Percentiles rank a stretch among this genome's conserved stretches.
These are phyloP conservation scores for Cryptosporidium tyzzeri DNA, from an alignment of 169 alveolate genomes.

Conservation along the genomic window DNA sequence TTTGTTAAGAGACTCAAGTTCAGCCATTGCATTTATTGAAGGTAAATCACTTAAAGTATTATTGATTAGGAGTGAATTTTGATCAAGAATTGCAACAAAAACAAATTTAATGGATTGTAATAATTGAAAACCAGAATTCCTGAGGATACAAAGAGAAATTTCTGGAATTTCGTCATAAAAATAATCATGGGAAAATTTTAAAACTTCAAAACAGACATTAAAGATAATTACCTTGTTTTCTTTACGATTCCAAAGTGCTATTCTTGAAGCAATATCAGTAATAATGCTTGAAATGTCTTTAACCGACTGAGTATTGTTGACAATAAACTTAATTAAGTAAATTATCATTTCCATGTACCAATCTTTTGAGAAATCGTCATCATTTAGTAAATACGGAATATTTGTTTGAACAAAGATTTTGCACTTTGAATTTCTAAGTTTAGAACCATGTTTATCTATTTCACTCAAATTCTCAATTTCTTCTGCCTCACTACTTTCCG, in stretches of 20 bases:
- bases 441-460: background rate
- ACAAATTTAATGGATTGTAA: conserved; percentile 62
- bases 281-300: conserved; percentile 55
- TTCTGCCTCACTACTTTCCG: conserved; percentile 58
- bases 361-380: conserved; percentile 21
- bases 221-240: conserved; percentile 24
- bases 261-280: conserved; percentile 68
- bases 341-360: conserved; percentile 52
- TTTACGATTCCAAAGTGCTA: conserved; percentile 32
- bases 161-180: conserved; percentile 62
- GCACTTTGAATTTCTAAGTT: background rate
- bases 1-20: conserved; percentile 40
- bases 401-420: too few relatives aligned
- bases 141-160: conserved; percentile 40
- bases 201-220: conserved; percentile 27
- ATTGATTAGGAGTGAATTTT: conserved; percentile 48
- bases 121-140: conserved; percentile 26
- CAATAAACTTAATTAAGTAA: conserved; percentile 21
- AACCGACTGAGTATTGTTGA: conserved; percentile 16
- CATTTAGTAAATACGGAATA: conserved; percentile 32
- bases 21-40: conserved; percentile 29
- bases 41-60: conserved; percentile 27
- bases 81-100: conserved; percentile 66
- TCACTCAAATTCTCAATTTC: conserved; percentile 43
- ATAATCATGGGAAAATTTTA: conserved; percentile 33